phyloP scores from a whole-genome alignment of 176 grass and related monocot genomes.

The Bromus sterilis region DNA sequence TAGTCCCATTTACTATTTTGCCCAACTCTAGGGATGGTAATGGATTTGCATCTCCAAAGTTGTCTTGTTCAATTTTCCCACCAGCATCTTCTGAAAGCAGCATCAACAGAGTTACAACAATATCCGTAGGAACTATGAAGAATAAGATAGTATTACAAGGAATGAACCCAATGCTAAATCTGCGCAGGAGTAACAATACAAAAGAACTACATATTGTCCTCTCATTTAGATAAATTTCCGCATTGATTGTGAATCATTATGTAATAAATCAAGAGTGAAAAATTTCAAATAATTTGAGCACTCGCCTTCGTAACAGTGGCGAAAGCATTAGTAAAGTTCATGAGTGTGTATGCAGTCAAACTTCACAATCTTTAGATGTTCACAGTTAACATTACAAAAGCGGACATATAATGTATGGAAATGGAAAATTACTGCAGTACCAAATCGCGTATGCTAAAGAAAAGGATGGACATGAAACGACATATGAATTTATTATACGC shows the following conservation, averaged over 20 bases:
- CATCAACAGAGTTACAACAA: background rate
- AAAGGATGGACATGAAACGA: background rate
- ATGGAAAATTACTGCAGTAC: background rate
- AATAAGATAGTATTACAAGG: background rate
- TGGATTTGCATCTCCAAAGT: constrained; percentile 30
- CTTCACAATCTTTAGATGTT: background rate
- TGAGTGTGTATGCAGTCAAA: background rate
- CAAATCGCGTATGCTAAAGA: background rate
- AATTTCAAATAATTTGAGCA: no score
- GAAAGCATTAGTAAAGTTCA: background rate
- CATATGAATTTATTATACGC: background rate
- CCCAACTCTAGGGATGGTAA: constrained; percentile 30
- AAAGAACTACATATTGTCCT: background rate
- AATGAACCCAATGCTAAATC: background rate
- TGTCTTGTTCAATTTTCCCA: constrained; percentile 36
- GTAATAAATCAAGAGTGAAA: no score
- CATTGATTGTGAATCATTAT: no score
- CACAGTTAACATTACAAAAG: constrained; percentile 3
- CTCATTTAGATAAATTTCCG: background rate
- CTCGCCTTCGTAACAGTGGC: no score
- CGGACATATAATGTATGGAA: background rate
- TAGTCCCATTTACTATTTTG: constrained; percentile 42
- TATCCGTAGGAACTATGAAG: background rate
- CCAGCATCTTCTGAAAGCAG: constrained; percentile 30
- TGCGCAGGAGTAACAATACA: background rate